A percentile compares a stretch with the other conserved stretches of the same genome.
These are phyloP conservation scores for Leccinum aurantiacum DNA, from an alignment of 768 basidiomycete genomes.

Conservation along the genomic window DNA sequence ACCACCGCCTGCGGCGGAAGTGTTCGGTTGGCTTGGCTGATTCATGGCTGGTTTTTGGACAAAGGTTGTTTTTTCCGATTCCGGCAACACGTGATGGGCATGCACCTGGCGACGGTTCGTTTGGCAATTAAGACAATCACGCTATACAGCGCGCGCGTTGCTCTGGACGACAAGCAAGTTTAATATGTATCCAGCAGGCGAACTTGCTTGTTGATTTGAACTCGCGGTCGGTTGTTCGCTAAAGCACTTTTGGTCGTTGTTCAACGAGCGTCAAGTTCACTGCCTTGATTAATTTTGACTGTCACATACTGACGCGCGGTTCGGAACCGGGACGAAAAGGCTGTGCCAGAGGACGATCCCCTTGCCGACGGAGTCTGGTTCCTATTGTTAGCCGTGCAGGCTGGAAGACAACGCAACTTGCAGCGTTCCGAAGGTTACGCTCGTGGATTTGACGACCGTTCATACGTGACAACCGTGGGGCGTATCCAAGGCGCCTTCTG, in stretches of 20 bases:
- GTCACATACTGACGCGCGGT: slow-evolving; percentile 7
- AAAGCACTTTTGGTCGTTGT: not conserved
- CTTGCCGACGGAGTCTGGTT: slow-evolving; percentile 62
- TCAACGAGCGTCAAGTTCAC: not conserved
- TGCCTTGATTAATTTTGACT: not conserved
- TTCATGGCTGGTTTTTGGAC: slow-evolving; percentile 33
- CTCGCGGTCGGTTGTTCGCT: not conserved
- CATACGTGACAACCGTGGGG: slow-evolving; percentile 39
- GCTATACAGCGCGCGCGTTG: slow-evolving; percentile 5
- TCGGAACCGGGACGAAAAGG: slow-evolving; percentile 20
- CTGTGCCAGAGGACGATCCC: slow-evolving; percentile 39
- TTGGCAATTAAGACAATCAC: slow-evolving; percentile 21
- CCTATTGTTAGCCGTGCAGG: slow-evolving; percentile 39
- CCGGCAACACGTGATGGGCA: slow-evolving; percentile 10
- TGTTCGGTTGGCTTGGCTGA: slow-evolving; percentile 35
- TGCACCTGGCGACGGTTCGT: slow-evolving; percentile 8
- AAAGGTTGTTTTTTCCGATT: not conserved
- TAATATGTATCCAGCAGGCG: not conserved
- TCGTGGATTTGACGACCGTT: slow-evolving; percentile 31
- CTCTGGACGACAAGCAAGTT: slow-evolving; percentile 8
- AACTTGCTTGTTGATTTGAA: not conserved
- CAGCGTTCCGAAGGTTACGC: slow-evolving; percentile 20
- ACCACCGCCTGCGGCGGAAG: slow-evolving; percentile 33
- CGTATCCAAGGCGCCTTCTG: slow-evolving; percentile 33
- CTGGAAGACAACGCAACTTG: slow-evolving; percentile 22